Base-by-base conservation (phyloP, 2,329 filamentous ascomycete species). In the Phialophora macrospora region DNA sequence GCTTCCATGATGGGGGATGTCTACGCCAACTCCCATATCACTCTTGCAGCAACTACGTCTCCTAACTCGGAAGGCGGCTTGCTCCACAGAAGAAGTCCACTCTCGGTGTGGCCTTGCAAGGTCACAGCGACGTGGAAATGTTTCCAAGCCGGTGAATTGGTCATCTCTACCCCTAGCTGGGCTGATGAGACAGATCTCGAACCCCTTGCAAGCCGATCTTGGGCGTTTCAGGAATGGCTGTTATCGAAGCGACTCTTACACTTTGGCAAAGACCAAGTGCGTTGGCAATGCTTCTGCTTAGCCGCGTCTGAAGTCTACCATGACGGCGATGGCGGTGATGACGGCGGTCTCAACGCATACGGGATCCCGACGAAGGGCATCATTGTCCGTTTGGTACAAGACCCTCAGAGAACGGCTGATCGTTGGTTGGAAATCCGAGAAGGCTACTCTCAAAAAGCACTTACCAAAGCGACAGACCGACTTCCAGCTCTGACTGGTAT, bases 211-310 rank as follows among this genome's bases (percentile, higher is more conserved):
- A 20, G 28, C 26, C 24, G 52, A 30, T 38, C 55, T 12, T 41
- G 55, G 55, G 32, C 55, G 9, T 58, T 24, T 46, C 55, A 41
- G 41, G 55, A 48, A 44, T 41, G 32, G 34, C 32, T 58, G 32
- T 22, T 58, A 9, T 58, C 55, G 14, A 58, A 44, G 34, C 55
- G 41, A 38, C 55, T 58, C 55, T 41, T 58, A 14, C 52, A 32
- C 8, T 55, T 55, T 28, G 52, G 52, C 26, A 55, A 55, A 55
- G 52, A 55, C 28, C 52, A 55, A 34, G 52, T 55, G 28, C 52
- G 52, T 20, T 55, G 52, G 52, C 52, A 55, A n/a, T 55, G 52
- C 52, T 55, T 30, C 28, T 55, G 52, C 17, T 28, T 55, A n/a
- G 24, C 52, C 17, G 28, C 52, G 28, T 55, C 52, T 20, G 52